These are phyloP conservation scores for Cyberlindnera xylosilytica DNA, from an alignment of 805 yeast species.

Conservation along the genomic window DNA sequence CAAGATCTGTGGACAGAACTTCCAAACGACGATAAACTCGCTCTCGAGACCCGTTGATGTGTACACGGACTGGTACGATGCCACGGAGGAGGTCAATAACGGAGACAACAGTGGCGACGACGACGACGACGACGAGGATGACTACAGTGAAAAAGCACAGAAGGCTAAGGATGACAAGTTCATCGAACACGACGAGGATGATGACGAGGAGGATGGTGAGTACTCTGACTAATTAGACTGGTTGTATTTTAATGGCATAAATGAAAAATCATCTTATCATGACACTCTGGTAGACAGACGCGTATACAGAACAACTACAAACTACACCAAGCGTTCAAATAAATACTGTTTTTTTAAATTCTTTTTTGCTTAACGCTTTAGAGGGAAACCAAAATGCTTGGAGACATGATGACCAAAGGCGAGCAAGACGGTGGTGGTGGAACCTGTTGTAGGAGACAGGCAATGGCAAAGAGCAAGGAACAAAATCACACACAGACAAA, in stretches of 20 bases:
- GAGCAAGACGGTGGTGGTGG: not conserved
- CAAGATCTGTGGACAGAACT: slow-evolving; percentile 90
- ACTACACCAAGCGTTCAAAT: not conserved
- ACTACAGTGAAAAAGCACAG: slow-evolving; percentile 13
- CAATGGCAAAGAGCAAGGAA: not conserved
- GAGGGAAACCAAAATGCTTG: not conserved
- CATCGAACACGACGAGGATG: slow-evolving; percentile 21
- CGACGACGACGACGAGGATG: slow-evolving; percentile 30
- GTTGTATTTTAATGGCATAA: too few species aligned
- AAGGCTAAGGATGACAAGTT: slow-evolving; percentile 4
- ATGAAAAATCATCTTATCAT: too few species aligned
- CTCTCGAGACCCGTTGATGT: slow-evolving; percentile 87
- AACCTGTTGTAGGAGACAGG: not conserved
- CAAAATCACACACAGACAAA: not conserved
- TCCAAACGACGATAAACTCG: slow-evolving; percentile 81
- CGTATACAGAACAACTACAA: too few species aligned
- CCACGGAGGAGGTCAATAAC: slow-evolving; percentile 66
- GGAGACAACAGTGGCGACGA: slow-evolving; percentile 32
- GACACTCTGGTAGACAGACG: too few species aligned
- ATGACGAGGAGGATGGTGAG: slow-evolving; percentile 26
- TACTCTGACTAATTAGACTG: slow-evolving; percentile 20
- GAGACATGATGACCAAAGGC: not conserved
- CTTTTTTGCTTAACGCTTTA: not conserved
- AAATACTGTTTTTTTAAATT: slow-evolving; percentile 1
- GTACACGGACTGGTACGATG: slow-evolving; percentile 97